Conservation (phyloP, 1,284 basidiomycete genomes). For the Volvariella volvacea region DNA sequence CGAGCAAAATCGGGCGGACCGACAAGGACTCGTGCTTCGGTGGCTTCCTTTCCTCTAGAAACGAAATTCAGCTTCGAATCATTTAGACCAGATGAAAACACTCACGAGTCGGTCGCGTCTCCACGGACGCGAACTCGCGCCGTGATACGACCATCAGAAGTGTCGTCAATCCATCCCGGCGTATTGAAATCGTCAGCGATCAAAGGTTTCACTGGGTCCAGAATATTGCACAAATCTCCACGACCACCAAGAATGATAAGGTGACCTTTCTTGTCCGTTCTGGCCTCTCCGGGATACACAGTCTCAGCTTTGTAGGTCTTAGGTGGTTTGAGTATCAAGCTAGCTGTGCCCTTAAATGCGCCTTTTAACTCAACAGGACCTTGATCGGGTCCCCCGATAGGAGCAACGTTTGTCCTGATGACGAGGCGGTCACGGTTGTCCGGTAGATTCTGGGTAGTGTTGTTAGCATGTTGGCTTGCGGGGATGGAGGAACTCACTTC, state of each 20-base stretch:
- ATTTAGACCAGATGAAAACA: too few species aligned
- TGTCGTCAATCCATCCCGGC: slow-evolving; percentile 17
- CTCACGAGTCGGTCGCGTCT: too few species aligned
- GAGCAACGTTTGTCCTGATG: slow-evolving; percentile 9
- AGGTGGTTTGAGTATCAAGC: too few species aligned
- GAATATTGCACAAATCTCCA: slow-evolving; percentile 10
- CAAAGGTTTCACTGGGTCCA: slow-evolving; percentile 10
- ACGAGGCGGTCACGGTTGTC: slow-evolving; percentile 12
- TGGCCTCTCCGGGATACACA: slow-evolving; percentile 15
- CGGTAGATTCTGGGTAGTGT: slow-evolving; percentile 7
- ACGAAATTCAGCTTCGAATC: too few species aligned
- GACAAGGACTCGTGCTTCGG: slow-evolving; percentile 17
- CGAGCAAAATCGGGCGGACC: slow-evolving; percentile 25
- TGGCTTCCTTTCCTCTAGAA: too few species aligned
- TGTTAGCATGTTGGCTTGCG: too few species aligned
- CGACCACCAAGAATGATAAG: slow-evolving; percentile 15
- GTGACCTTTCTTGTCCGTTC: slow-evolving; percentile 14
- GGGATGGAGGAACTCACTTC: slow-evolving; percentile 3
- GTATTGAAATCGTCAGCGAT: slow-evolving; percentile 13
- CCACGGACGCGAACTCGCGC: slow-evolving; percentile 8
- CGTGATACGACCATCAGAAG: slow-evolving; percentile 14
- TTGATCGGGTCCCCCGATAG: background rate
- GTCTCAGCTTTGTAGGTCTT: background rate
- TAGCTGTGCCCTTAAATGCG: slow-evolving; percentile 9
- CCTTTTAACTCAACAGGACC: slow-evolving; percentile 6